Base-by-base conservation (phyloP, 805 yeast species). In the Cyberlindnera sargentensis region DNA sequence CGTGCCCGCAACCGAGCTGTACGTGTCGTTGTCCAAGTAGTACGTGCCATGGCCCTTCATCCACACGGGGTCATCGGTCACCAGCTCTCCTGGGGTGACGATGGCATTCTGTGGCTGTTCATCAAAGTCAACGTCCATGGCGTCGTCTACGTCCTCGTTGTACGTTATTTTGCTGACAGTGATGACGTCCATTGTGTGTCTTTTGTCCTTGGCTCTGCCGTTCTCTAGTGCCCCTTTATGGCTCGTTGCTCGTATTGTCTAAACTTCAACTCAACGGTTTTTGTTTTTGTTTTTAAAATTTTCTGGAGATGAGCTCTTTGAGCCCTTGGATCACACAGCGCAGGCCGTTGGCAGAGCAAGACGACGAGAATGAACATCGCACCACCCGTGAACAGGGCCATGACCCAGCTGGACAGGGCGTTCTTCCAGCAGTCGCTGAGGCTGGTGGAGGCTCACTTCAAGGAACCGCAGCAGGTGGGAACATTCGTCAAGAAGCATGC, bases 41-140 rank as follows among this genome's bases (percentile, higher is more conserved):
- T 88, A 93, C 0, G 98, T 93, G 5, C 99, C 99, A 59, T 91
- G 99, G 29, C 99, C 99, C 58, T 95, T 78, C 99, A 93, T 93
- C 97, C 98, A 93, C 3, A 82, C 75, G 6, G 96, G 86, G 57
- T 93, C 98, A 53, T 86, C 93, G 0, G 98, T 93, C n/a, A 93
- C 85, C 40, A 90, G 67, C 61, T 93, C 97, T 8, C 99, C 99
- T 0, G 99, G 99, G 1, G 97, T 88, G 20, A 91, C 95, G 8
- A 93, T 64, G 9, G 64, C 52, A 8, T 56, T 59, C 20, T 51
- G 41, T 23, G 51, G 57, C 37, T 58, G 68, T 7, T 48, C 52
- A 8, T 29, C 50, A 8, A 47, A 49, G 11, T 46, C 49, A 28
- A 43, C 41, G 23, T 51, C 37, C 29, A 26, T 25, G 20, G n/a